Evolutionary conservation across 2,329 filamentous ascomycete species (phyloP), one percentile per base, ranked within the genome.

Genomic region (Teratosphaeria epicoccoides): DNA sequence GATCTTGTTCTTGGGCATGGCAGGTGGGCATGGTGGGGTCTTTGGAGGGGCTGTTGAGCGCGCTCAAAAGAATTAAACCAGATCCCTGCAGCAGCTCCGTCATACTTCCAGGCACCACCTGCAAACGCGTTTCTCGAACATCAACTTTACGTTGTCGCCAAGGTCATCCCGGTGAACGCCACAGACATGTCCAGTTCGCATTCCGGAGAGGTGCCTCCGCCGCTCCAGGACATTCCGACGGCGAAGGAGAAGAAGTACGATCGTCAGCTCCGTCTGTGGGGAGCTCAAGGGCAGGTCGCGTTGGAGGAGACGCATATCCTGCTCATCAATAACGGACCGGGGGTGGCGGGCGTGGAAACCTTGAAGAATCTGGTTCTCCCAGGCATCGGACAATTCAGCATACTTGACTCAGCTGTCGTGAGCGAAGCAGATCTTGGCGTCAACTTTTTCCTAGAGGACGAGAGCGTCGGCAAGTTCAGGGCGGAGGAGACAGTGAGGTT

Each of bases 351-450:
- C 12, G 79, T 94, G 11, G 93, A 98, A 70, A 84, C 90, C 0
- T 78, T 98, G 55, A 98, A 98, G 76, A 98, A 98, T 66, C 80
- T 98, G n/a, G 87, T 98, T 2, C 74, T 98, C 7, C 93, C 93
- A 52, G 88, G 90, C 3, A 86, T 97, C 61, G 94, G 93, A 7
- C 81, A 82, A 24, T 98, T 96, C 68, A 94, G 88, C 0, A 95
- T 98, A 55, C 84, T 86, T 49, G 93, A 98, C 63, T 82, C 85
- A 6, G 80, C 82, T 1, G 68, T 78, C 2, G 90, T 98, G n/a
- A 76, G 74, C 1, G 84, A 95, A 59, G 76, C 82, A 43, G 93
- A 98, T 63, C 74, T 98, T 40, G 93, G 94, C 4, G 85, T 96
- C 56, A 98, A 98, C 71, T 98, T 98, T 76, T 98, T 98, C 64